Base-by-base conservation (phyloP, 2,329 filamentous ascomycete species). In the Fonsecaea monophora region DNA sequence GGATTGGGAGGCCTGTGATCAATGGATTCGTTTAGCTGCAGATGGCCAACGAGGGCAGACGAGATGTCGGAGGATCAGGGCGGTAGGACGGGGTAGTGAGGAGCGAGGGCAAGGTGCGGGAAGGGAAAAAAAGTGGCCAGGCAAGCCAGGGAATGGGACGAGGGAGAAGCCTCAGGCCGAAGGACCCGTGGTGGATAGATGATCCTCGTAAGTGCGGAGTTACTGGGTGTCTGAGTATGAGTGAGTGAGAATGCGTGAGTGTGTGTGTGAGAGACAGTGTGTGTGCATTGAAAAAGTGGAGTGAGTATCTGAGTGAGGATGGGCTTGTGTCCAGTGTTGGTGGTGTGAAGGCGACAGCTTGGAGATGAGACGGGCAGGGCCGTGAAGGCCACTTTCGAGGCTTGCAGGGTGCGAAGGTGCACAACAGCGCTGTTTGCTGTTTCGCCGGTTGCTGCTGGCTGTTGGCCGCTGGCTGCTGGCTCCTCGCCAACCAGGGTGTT, bases 21-120 rank as follows among this genome's bases (percentile, higher is more conserved):
- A 25, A 64, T 63, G 57, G 40, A 60, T 64, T 64, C 50, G 60
- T 50, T 60, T 67, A 64, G 65, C 63, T 67, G 65, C 61, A 67
- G 53, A 53, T 53, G 40, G 45, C 35, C 35, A 53, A 8, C 35
- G 45, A 25, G 56, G 50, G 37, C 54, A 48, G 54, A 54, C 55
- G 30, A 59, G 40, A 59, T 38, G 55, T 45, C n/a, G 38, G 55
- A 32, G 56, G 42, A 21, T 45, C 56, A 42, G 12, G 38, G 37
- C 56, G 40, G 42, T 18, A 53, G 32, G 53, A 60, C 62, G 38
- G 34, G 55, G 55, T 48, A 30, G 21, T 38, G 45, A 53, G 42
- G 34, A 32, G 25, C 13, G n/a, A 42, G 53, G 15, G 53, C 10
- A 9, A 37, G 53, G 42, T 30, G 53, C 53, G n/a, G 34, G 21